phyloP scores from a whole-genome alignment of 2,329 filamentous ascomycete species.

The Fusarium tanahbumbuense region DNA sequence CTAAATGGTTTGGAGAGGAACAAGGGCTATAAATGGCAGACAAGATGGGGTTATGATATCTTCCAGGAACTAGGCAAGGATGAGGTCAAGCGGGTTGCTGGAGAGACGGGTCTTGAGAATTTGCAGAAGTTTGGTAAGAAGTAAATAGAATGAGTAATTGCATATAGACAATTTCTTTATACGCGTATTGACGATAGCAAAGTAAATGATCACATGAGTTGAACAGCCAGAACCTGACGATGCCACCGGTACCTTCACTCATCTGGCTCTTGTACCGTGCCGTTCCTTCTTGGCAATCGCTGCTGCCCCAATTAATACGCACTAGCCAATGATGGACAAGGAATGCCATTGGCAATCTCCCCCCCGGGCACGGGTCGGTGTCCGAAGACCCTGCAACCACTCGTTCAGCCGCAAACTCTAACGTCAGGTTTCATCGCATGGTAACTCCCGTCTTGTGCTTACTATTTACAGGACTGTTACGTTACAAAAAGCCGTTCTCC shows the following conservation, averaged over 20 bases:
- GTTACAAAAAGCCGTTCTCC: background rate
- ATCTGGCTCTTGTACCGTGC: too few relatives aligned
- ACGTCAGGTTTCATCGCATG: background rate
- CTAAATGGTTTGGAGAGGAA: slow-evolving; percentile 22
- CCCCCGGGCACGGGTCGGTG: background rate
- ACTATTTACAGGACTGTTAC: too few relatives aligned
- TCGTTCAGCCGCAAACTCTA: background rate
- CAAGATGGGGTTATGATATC: slow-evolving; percentile 22
- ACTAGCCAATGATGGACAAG: background rate
- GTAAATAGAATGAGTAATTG: background rate
- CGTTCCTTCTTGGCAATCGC: too few relatives aligned
- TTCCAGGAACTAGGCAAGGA: slow-evolving; percentile 25
- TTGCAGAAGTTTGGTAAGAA: slow-evolving; percentile 10
- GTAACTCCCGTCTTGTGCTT: background rate
- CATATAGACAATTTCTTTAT: background rate
- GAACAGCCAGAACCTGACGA: background rate
- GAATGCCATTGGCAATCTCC: background rate
- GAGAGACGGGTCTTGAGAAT: slow-evolving; percentile 16
- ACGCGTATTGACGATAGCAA: background rate
- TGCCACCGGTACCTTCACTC: too few relatives aligned
- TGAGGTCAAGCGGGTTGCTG: background rate
- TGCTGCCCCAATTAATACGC: background rate
- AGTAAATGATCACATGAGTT: background rate
- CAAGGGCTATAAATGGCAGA: slow-evolving; percentile 24
- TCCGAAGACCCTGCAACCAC: background rate